Conservation (phyloP, 2,329 filamentous ascomycete species). For the Colletotrichum sp. region DNA sequence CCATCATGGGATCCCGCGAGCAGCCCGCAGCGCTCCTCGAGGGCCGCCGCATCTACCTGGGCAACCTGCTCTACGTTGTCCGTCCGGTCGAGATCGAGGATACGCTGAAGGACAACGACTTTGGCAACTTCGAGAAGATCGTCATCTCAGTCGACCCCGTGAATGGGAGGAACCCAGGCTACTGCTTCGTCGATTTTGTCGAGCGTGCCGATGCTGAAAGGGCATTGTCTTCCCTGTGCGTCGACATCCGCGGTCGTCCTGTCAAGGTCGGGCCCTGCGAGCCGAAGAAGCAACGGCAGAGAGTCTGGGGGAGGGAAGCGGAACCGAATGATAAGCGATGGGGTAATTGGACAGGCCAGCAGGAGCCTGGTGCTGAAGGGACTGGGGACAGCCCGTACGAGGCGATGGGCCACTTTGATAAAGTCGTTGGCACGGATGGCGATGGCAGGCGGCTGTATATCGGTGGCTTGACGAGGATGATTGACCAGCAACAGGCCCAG, state of each 20-base stretch:
- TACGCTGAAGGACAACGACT: constrained; percentile 48
- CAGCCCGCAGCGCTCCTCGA: constrained; percentile 19
- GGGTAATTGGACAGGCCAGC: constrained; percentile 45
- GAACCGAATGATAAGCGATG: constrained; percentile 41
- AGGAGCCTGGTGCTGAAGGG: constrained; percentile 6
- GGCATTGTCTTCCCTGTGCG: constrained; percentile 62
- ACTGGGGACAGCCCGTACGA: constrained; percentile 29
- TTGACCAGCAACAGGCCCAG: constrained; percentile 51
- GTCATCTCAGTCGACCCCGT: constrained; percentile 74
- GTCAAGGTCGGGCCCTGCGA: constrained; percentile 71
- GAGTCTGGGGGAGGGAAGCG: constrained; percentile 23
- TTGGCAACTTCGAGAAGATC: constrained; percentile 54
- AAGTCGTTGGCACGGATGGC: constrained; percentile 26
- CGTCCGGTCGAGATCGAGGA: constrained; percentile 65
- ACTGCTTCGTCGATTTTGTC: constrained; percentile 75
- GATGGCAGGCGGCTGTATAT: constrained; percentile 52
- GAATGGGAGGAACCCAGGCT: constrained; percentile 72
- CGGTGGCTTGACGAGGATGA: constrained; percentile 54
- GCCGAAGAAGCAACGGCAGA: constrained; percentile 46
- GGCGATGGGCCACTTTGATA: constrained; percentile 35
- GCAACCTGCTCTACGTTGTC: constrained; percentile 64
- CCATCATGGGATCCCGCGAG: neutral
- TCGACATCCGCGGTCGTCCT: constrained; percentile 59
- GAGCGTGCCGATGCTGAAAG: constrained; percentile 60
- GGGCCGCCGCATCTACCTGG: constrained; percentile 62